Percentiles rank a stretch among this genome's conserved stretches.
These are phyloP conservation scores for Parafenestella ontariensis DNA, from an alignment of 2,329 filamentous ascomycete genomes.

Conservation along the genomic window DNA sequence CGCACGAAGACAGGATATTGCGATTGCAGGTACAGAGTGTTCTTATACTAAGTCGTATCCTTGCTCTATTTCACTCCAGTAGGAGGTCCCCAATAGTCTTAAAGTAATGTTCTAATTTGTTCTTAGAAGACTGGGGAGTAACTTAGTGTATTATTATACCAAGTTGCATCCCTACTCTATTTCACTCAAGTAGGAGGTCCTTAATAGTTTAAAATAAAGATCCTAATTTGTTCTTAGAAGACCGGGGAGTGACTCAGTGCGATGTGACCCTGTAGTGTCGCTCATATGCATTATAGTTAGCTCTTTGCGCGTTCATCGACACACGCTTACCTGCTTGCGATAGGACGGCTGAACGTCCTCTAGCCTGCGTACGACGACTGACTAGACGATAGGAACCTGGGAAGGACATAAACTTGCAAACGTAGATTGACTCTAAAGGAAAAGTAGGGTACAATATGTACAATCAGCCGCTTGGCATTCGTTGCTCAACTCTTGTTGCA, in stretches of 20 bases:
- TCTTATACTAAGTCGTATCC: too few relatives aligned
- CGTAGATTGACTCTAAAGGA: slow-evolving; percentile 23
- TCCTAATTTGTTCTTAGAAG: too few relatives aligned
- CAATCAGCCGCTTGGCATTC: slow-evolving; percentile 15
- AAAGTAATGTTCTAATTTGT: too few relatives aligned
- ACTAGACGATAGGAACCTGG: not conserved
- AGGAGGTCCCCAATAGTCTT: too few relatives aligned
- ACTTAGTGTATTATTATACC: too few relatives aligned
- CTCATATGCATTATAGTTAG: not conserved
- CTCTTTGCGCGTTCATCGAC: not conserved
- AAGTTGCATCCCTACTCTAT: too few relatives aligned
- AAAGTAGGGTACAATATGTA: slow-evolving; percentile 39
- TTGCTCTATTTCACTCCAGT: too few relatives aligned
- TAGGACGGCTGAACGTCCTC: not conserved
- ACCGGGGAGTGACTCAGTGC: too few relatives aligned
- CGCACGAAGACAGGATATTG: not conserved
- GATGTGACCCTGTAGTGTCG: too few relatives aligned
- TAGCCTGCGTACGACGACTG: not conserved
- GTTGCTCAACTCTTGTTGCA: slow-evolving; percentile 3
- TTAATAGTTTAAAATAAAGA: too few relatives aligned
- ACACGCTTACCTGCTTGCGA: not conserved
- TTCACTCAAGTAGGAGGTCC: too few relatives aligned
- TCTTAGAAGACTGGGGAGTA: too few relatives aligned
- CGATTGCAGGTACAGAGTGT: not conserved
- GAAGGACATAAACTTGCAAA: slow-evolving; percentile 15